A percentile compares a stretch with the other conserved stretches of the same genome.
Conservation (phyloP, 768 basidiomycete genomes). For the Amylocystis lapponica region DNA sequence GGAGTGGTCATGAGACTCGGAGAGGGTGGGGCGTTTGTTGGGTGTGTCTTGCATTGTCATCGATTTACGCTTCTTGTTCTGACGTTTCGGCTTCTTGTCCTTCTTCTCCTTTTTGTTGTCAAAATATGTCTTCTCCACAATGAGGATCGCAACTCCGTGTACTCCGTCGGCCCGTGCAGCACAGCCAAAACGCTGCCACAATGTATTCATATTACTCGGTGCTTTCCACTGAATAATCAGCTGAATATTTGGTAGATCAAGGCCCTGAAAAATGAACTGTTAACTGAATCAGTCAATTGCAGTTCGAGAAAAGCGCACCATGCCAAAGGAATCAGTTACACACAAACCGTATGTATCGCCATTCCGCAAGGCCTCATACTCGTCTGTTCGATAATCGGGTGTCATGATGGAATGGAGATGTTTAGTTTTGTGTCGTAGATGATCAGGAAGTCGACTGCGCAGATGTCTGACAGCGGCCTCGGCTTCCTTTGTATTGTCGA, state of each 20-base stretch:
- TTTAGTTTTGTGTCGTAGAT: slow-evolving; percentile 12
- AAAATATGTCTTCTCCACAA: slow-evolving; percentile 13
- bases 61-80: not conserved
- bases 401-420: slow-evolving; percentile 26
- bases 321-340: slow-evolving; percentile 29
- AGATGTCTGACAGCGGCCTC: slow-evolving; percentile 6
- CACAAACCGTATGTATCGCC: slow-evolving; percentile 22
- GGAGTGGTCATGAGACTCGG: no score
- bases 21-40: no score
- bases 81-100: slow-evolving; percentile 10
- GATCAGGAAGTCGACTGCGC: not conserved
- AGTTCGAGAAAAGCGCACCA: slow-evolving; percentile 20
- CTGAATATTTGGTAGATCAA: slow-evolving; percentile 28
- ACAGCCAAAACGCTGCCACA: slow-evolving; percentile 32
- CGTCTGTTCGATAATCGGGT: slow-evolving; percentile 11
- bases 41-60: no score
- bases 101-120: slow-evolving; percentile 8
- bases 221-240: slow-evolving; percentile 31
- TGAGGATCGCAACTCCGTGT: slow-evolving; percentile 8
- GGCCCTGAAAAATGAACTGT: slow-evolving; percentile 23
- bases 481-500: slow-evolving; percentile 13
- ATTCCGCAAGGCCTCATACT: slow-evolving; percentile 8
- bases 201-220: slow-evolving; percentile 18
- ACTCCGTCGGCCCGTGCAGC: slow-evolving; percentile 15
- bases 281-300: not conserved